Conservation (phyloP, 2,329 filamentous ascomycete genomes). For the Ophiocordyceps camponoti-saundersi region DNA sequence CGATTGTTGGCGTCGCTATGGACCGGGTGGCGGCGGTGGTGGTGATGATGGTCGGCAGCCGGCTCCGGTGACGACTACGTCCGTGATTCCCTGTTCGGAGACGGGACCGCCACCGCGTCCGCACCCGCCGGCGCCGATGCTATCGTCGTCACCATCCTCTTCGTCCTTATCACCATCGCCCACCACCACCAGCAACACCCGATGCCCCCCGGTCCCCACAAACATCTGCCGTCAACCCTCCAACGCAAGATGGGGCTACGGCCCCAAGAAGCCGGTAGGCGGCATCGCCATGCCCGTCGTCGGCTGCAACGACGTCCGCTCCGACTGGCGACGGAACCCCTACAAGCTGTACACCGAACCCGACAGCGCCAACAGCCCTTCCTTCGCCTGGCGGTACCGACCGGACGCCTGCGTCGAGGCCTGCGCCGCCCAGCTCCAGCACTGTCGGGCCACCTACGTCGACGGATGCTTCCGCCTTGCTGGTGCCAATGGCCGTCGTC, state of each 20-base stretch:
- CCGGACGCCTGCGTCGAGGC: conserved; percentile 30
- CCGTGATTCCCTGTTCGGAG: conserved; percentile 14
- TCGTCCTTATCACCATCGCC: background rate
- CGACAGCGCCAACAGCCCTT: conserved; percentile 24
- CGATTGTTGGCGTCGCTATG: conserved; percentile 23
- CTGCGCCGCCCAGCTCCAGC: conserved; percentile 33
- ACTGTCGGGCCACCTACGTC: conserved; percentile 30
- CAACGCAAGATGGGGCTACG: conserved; percentile 46
- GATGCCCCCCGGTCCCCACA: conserved; percentile 27
- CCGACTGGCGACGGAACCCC: conserved; percentile 22
- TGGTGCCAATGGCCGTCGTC: background rate
- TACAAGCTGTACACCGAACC: conserved; percentile 35
- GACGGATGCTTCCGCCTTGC: conserved; percentile 21
- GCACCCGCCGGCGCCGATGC: background rate
- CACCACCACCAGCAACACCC: conserved; percentile 13
- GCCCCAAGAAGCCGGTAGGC: conserved; percentile 40
- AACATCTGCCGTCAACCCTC: conserved; percentile 36
- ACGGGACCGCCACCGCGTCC: background rate
- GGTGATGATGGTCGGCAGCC: background rate
- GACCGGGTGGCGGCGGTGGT: conserved; percentile 12
- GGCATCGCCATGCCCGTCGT: conserved; percentile 33
- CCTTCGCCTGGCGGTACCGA: conserved; percentile 21
- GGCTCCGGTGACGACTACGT: conserved; percentile 15
- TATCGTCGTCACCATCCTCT: background rate
- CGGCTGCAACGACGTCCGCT: conserved; percentile 33